Evolutionary conservation across 805 yeast species (phyloP), one percentile per base, ranked within the genome.

Genomic region (Candida ipomoeae): DNA sequence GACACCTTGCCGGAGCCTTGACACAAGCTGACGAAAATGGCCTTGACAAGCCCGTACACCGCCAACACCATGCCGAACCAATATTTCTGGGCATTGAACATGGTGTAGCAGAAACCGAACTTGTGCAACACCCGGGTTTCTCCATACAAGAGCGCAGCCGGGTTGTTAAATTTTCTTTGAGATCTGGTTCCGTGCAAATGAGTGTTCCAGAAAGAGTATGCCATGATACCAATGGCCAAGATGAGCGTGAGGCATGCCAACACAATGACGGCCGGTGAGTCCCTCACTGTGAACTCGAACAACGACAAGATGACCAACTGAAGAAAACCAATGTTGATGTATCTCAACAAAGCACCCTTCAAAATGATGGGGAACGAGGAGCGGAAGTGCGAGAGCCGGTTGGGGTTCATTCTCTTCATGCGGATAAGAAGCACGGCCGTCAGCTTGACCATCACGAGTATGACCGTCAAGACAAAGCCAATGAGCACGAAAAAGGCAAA

Each of bases 241-340:
- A 89, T 44, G 38, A 91, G 70, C 66, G 88, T 83, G 44, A 91
- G 69, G 35, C 81, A 84, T 2, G 96, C 92, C 52, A 89, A 69
- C 5, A 89, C 90, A 51, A 91, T 81, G 31, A 91, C 89, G 0
- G 96, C 97, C 1, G 95, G 86, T 0, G 97, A 89, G 62, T 91
- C 97, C 47, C 78, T 71, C 60, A 77, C 78, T 6, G 85, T 81
- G 66, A 89, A 90, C 71, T 91, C 96, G 94, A 95, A 91, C 48
- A 90, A 74, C 10, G 96, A 83, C 51, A 91, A 76, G 47, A 90
- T 80, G 15, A 83, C 74, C 51, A 91, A 69, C 66, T 90, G 96
- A 2, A 95, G 83, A 67, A 88, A 89, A 0, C 96, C 97, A 63
- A 91, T 88, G 60, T 80, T 85, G 49, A 89, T 77, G 61, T 89